A percentile compares a stretch with the other conserved stretches of the same genome.
Evolutionary conservation across 2,329 filamentous ascomycete species (phyloP).

Genomic region (Sclerotinia glacialis): DNA sequence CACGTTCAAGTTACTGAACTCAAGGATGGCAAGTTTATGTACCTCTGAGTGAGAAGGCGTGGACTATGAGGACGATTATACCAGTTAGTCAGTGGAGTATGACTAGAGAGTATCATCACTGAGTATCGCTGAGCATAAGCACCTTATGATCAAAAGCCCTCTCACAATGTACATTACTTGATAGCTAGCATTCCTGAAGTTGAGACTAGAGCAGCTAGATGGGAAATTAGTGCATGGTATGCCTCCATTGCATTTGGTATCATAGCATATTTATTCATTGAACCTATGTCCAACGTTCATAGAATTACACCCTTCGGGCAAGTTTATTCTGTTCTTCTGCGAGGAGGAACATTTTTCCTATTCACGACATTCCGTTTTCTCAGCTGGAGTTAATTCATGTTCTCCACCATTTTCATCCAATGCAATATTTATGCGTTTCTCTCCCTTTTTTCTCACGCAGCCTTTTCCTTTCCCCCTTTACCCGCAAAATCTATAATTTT

Average conservation of each 20-base stretch:
- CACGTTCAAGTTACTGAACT: not conserved
- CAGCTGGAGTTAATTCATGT: not conserved
- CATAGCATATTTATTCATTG: not conserved
- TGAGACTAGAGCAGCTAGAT: not conserved
- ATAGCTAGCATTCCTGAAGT: not conserved
- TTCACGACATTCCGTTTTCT: not conserved
- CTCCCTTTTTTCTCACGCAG: not conserved
- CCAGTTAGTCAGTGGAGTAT: not conserved
- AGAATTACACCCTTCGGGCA: not conserved
- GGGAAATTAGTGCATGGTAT: not conserved
- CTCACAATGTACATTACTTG: too few species aligned
- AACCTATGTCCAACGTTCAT: not conserved
- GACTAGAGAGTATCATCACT: not conserved
- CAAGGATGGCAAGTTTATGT: not conserved
- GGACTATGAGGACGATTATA: too few species aligned
- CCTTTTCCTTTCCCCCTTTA: not conserved
- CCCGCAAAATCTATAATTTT: conserved; percentile 43
- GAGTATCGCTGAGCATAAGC: not conserved
- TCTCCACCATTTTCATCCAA: not conserved
- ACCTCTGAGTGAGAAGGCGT: too few species aligned
- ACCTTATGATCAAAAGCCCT: too few species aligned
- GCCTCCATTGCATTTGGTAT: not conserved
- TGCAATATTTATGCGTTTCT: not conserved
- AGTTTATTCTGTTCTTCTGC: not conserved
- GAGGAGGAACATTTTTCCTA: not conserved